Evolutionary conservation across 495 filamentous ascomycete species (phyloP).

Genomic region (Cenococcum geophilum): DNA sequence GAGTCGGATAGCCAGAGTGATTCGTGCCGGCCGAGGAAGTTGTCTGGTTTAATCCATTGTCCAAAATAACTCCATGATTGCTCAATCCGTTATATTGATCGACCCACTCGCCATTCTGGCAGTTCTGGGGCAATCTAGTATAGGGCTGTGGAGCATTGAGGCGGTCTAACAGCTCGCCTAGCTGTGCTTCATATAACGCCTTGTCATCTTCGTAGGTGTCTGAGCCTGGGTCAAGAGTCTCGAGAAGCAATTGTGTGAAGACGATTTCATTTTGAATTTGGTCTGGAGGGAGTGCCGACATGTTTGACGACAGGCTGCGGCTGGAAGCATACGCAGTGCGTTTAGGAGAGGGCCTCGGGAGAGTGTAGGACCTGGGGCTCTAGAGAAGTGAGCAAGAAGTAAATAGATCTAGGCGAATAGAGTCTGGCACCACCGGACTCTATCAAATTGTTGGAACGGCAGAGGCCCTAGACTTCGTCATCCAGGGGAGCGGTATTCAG

Average conservation of each 20-base stretch:
- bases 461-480: not conserved
- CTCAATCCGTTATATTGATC: not conserved
- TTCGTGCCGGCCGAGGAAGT: not conserved
- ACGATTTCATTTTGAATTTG: not conserved
- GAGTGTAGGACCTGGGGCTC: not conserved
- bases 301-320: no score
- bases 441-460: not conserved
- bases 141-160: not conserved
- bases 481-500: not conserved
- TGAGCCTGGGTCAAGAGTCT: slow-evolving; percentile 23
- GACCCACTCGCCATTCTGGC: not conserved
- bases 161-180: not conserved
- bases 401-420: not conserved
- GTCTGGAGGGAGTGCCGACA: no score
- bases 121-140: not conserved
- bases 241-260: slow-evolving; percentile 20
- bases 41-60: not conserved
- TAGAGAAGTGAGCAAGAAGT: not conserved
- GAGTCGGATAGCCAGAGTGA: not conserved
- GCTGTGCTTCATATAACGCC: slow-evolving; percentile 1
- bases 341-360: not conserved
- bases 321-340: not conserved
- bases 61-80: not conserved
- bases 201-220: slow-evolving; percentile 22
- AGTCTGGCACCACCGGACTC: not conserved